Base-by-base conservation (phyloP, 1,284 basidiomycete genomes). In the Pseudozyma sp. region DNA sequence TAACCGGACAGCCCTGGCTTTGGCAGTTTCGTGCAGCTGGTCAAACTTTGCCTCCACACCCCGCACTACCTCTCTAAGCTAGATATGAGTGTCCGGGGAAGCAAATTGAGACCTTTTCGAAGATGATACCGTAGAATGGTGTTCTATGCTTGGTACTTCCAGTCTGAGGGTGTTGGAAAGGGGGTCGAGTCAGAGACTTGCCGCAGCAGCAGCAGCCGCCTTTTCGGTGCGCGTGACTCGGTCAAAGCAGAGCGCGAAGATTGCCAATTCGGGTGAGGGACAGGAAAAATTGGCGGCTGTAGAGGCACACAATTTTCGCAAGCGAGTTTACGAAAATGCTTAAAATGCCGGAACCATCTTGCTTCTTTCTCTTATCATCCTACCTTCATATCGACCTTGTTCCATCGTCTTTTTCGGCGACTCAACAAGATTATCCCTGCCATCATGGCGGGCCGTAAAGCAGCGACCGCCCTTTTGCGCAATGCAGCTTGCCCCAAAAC, bases 371-470 rank as follows among this genome's bases (percentile, higher is more conserved):
- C 25, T 31, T 31, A 31, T 31, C 25, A 6, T 31, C 6, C 25
- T 31, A 31, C 25, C 25, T 31, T 31, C 25, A 31, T 31, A 31
- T 31, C 25, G 25, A 31, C 25, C 25, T 31, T 31, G 25, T 31
- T 3, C 25, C 25, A 31, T 31, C 25, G 25, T 31, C 25, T 42
- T 42, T n/a, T 13, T 13, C 40, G 40, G 8, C 12, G 8, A 13
- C 13, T n/a, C 40, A 8, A 42, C 40, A n/a, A 13, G 40, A 42
- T 42, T 42, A 4, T 42, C n/a, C 8, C 8, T 8, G 39, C n/a
- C 31, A 57, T 2, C 3, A 71, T 71, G 69, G 56, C 69, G 1
- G 63, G 69, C 55, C 63, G 69, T 52, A 55, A 61, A 34, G 52
- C 49, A 19, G 69, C 62, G 6, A 52, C 40, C 21, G 39, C 54